Base-by-base conservation (phyloP, 169 alveolate genomes). In the Condylostoma magnum region DNA sequence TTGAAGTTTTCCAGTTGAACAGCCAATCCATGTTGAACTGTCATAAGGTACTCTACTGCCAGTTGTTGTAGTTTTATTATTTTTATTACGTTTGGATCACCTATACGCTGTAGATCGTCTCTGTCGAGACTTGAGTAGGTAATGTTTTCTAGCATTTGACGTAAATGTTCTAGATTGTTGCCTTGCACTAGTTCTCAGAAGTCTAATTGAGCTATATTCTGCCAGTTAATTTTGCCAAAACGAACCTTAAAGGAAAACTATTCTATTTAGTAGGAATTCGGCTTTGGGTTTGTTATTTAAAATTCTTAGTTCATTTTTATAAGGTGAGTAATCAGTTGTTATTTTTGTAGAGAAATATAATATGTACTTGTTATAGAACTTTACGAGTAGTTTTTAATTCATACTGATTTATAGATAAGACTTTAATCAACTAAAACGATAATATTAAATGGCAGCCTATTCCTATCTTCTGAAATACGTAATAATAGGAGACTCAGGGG, bases 401-500 rank as follows among this genome's bases (percentile, higher is more conserved):
- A n/a, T n/a, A n/a, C n/a, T n/a, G n/a, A n/a, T n/a, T n/a, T n/a
- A n/a, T n/a, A n/a, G n/a, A n/a, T n/a, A n/a, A n/a, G n/a, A n/a
- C n/a, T n/a, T n/a, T n/a, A n/a, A n/a, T 41, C 48, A 15, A 15
- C 15, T 41, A 41, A 10, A 15, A 41, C 18, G 18, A 41, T 51
- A 51, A 51, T 18, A 12, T 12, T 12, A 12, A 46, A 91, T 92
- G 95, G 82, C 95, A 68, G 69, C 97, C 55, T 96, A 96, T 80
- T 95, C 96, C 48, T 97, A 95, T 77, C 87, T 96, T 57, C 95
- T 97, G 78, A 97, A 97, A 85, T 96, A 92, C 89, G 96, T 97
- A 31, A 95, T 97, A 67, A 96, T 97, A 36, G 99, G 99, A 52
- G 99, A 97, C 73, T 95, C 99, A 69, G 97, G 98, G 6, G 99